Evolutionary conservation across 306 rosid genomes (phyloP), one percentile per base, ranked within the genome.

Genomic region (Fragaria ananassa): DNA sequence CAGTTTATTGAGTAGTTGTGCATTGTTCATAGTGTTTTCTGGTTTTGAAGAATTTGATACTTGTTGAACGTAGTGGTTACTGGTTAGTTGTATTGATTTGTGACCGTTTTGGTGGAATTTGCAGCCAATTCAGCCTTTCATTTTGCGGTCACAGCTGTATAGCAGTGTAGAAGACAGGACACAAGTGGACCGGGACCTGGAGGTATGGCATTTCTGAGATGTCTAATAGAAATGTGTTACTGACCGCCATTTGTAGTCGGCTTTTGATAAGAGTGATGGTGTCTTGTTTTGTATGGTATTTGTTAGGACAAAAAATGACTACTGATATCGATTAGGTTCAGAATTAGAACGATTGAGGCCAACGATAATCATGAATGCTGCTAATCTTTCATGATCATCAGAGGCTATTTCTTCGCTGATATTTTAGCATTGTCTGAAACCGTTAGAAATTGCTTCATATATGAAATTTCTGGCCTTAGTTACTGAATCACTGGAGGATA

Each of bases 161-260:
- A 89, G 99, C 87, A 92, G 93, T 72, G 90, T 95, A 27, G 87
- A 83, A 81, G 91, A 95, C 83, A 85, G 98, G 81, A 95, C 98
- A 10, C 92, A 84, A 78, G 99, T 95, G 66, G 98, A 92, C 76
- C 86, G 93, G 79, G 97, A 95, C 50, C 75, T 95, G 67, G 99
- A 95, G 99, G 98, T 95, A 6, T 72, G 80, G 34, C 17, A 6
- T 46, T 39, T 74, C 23, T 23, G 29, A 27, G 29, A 13, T 44
- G 19, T 2, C 9, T 10, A 27, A 18, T 45, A 18, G 57, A 23
- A 21, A 27, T 60, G 44, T 45, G 60, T 61, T 74, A 64, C 46
- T 44, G 18, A 39, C 18, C 2, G 4, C 58, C 14, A 27, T 61
- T 45, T 27, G 17, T 27, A 9, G 13, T 25, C 8, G 10, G 18